Base-by-base conservation (phyloP, 192 early-diverging fungal species). In the Endogone sp. region DNA sequence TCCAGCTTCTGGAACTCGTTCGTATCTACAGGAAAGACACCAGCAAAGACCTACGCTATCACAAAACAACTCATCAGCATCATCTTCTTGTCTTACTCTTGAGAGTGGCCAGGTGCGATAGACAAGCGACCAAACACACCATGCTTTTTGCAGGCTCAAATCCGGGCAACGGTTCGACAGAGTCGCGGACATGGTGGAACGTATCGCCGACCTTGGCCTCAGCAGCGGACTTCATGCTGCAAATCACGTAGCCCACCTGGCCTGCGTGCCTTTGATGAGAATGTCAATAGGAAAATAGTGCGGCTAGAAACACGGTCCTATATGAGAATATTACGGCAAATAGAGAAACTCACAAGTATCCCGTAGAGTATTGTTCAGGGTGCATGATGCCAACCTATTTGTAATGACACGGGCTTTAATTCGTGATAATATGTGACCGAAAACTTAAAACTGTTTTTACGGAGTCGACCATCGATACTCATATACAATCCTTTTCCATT, bases 161-260 rank as follows among this genome's bases (percentile, higher is more conserved):
- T 6, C 95, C 95, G 2, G 91, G 91, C 60, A 98, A 86, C 16
- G 88, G 75, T n/a, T 89, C 84, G 0, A 92, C 91, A 0, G 81
- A 82, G 31, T 82, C 64, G 30, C 86, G 85, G 64, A 88, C 74
- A 67, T 84, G 84, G 82, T 92, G 89, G 67, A 98, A 96, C 4
- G 97, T 99, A 75, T 99, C 97, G 22, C 97, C 97, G 26, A 99
- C 92, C 71, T 92, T 88, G 2, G 97, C 94, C 75, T 99, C 97
- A 60, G 90, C 83, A 2, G 94, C 88, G 1, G 90, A 88, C 75
- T 97, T 97, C 94, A 99, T 96, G 67, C 92, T 91, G 72, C 95
- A 88, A 16, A 91, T 82, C 44, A 95, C 85, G 77, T 95, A 99
- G 0, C 97, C 97, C 25, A 99, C 95, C 69, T 94, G 93, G 4